Conservation (phyloP, 2,329 filamentous ascomycete species). For the Scedosporium aurantiacum region DNA sequence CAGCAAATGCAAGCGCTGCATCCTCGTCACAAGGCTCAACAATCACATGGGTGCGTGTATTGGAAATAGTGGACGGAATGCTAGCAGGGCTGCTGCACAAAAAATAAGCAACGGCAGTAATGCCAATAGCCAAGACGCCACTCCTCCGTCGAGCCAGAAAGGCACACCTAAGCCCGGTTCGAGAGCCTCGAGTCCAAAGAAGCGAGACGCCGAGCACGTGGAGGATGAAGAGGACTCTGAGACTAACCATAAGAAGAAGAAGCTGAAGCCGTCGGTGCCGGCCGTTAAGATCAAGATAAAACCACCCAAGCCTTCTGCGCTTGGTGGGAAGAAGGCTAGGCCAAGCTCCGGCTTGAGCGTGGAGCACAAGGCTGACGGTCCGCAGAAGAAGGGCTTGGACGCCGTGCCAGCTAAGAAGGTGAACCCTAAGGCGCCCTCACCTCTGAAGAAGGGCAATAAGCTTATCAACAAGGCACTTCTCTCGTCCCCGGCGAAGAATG, state of each 20-base stretch:
- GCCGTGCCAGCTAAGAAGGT: constrained; percentile 25
- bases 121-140: constrained; percentile 38
- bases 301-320: constrained; percentile 12
- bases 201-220: constrained; percentile 43
- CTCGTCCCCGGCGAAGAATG: constrained; percentile 38
- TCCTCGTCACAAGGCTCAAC: constrained; percentile 53
- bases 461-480: constrained; percentile 31
- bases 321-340: constrained; percentile 41
- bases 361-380: constrained; percentile 29
- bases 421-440: constrained; percentile 24
- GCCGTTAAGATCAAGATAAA: constrained; percentile 39
- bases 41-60: constrained; percentile 61
- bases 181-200: constrained; percentile 42
- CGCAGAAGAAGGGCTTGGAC: constrained; percentile 12
- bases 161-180: constrained; percentile 47
- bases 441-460: constrained; percentile 29
- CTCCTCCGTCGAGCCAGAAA: constrained; percentile 52
- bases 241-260: constrained; percentile 46
- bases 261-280: constrained; percentile 32
- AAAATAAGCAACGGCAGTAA: constrained; percentile 49
- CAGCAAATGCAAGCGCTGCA: constrained; percentile 56
- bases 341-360: constrained; percentile 36
- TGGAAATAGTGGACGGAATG: constrained; percentile 52
- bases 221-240: constrained; percentile 45
- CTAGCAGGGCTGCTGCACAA: constrained; percentile 49